Percentiles rank a stretch among this genome's conserved stretches.
phyloP scores from a whole-genome alignment of 208 protist species.

The Leishmania gerbilli region DNA sequence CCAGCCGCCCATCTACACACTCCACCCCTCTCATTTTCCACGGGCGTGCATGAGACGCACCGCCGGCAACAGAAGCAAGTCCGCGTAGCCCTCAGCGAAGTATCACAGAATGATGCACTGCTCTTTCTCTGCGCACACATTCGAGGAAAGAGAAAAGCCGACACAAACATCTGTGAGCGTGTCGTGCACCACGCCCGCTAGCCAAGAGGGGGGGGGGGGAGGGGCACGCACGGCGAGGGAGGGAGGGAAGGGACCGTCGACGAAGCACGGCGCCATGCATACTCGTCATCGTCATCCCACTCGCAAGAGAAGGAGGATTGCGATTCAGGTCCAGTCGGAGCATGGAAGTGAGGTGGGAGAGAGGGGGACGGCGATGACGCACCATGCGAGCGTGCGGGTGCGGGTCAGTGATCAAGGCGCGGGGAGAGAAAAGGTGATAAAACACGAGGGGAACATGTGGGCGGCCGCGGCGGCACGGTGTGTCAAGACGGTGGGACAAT shows the following conservation, averaged over 20 bases:
- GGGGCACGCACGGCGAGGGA: background rate
- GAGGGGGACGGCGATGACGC: background rate
- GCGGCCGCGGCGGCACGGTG: background rate
- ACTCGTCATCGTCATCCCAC: background rate
- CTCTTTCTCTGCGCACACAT: background rate
- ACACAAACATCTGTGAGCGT: background rate
- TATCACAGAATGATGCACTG: background rate
- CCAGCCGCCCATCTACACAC: background rate
- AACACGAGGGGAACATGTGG: background rate
- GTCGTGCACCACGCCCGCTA: background rate
- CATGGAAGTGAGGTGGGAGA: background rate
- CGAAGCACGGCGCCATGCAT: background rate
- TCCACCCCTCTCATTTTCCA: background rate
- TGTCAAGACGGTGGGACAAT: background rate
- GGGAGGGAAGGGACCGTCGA: background rate
- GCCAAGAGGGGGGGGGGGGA: background rate
- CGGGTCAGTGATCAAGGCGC: background rate
- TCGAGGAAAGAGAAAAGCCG: background rate
- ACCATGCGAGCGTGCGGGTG: background rate
- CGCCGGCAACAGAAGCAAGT: background rate
- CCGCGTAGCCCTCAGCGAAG: background rate
- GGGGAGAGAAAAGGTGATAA: background rate
- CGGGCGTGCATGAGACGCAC: background rate
- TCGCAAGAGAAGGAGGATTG: background rate
- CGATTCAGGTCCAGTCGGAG: background rate